Base-by-base conservation (phyloP, 176 grass and related monocot species). In the Lolium perenne region DNA sequence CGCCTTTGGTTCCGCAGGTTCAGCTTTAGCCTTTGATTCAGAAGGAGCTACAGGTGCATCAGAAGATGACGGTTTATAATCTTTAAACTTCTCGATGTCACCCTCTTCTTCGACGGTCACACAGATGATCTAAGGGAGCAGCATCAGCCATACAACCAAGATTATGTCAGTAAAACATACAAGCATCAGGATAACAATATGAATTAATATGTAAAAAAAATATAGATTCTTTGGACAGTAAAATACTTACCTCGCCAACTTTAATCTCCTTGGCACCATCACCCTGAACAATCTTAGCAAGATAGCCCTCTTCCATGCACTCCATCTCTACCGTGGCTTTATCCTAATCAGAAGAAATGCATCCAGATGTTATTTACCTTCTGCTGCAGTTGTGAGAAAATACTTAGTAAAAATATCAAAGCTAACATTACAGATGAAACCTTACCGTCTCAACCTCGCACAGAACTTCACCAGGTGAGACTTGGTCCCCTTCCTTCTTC, bases 281-380 rank as follows among this genome's bases (percentile, higher is more conserved):
- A 63, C 91, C 94, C 10, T 83, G 88, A 89, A 99, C 53, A 80
- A 99, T 99, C 71, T 99, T 99, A 85, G 94, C 97, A 22, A 99
- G 84, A 94, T 94, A 99, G 26, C 97, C 97, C 73, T 99, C 97
- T 88, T 99, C 97, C 97, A 99, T 96, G 86, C 92, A 94, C 81
- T 99, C 97, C 97, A 99, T 94, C 50, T 99, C 94, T 10, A 99
- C 94, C 0, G 94, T 99, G 5, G 94, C 94, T 89, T 99, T 99
- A 75, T 99, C 97, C 97, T 99, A 74, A 70, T 62, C 60, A 78
- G 46, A 29, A 85, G 25, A 82, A 51, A 80, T 79, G 38, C 7
- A 73, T 69, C 63, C 65, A 69, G 48, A 84, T 45, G 76, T 78
- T 68, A 81, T 81, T 54, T 68, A 35, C 20, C 59, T 88, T 77